Percentiles rank a stretch among this genome's conserved stretches.
Evolutionary conservation across 345 rosid genomes (phyloP).

Genomic region (Eutrema japonicum): DNA sequence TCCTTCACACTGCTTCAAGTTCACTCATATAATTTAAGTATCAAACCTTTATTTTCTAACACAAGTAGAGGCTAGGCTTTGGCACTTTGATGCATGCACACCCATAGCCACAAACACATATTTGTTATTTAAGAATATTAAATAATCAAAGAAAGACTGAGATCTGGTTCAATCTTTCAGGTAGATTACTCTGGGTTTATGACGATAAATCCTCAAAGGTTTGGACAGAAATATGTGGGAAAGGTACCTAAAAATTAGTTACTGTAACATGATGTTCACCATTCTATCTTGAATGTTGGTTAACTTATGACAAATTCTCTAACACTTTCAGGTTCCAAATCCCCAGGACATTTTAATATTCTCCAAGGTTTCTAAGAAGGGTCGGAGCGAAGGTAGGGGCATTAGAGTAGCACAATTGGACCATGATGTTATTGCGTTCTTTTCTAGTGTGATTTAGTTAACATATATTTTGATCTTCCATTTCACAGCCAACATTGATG

Average conservation of each 20-base stretch:
- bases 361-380: conserved; percentile 80
- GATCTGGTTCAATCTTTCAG: conserved; percentile 48
- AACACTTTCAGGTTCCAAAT: conserved; percentile 79
- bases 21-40: background rate
- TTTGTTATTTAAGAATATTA: conserved; percentile 13
- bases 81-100: conserved; percentile 5
- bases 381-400: conserved; percentile 58
- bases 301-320: conserved; percentile 21
- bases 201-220: conserved; percentile 98
- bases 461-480: conserved; percentile 30
- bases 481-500: conserved; percentile 69
- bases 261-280: conserved; percentile 9
- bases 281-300: conserved; percentile 23
- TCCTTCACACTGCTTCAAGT: conserved; percentile 15
- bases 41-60: conserved; percentile 7
- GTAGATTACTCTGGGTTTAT: conserved; percentile 98
- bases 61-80: conserved; percentile 27
- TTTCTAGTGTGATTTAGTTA: conserved; percentile 7
- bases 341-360: conserved; percentile 98
- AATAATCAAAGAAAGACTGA: conserved; percentile 27
- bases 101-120: conserved; percentile 8
- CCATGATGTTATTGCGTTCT: conserved; percentile 4
- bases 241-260: conserved; percentile 61
- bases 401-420: conserved; percentile 8
- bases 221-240: conserved; percentile 98